Percentiles rank a stretch among this genome's conserved stretches.
phyloP scores from a whole-genome alignment of 1,284 basidiomycete species.

The Malassezia dermatis region DNA sequence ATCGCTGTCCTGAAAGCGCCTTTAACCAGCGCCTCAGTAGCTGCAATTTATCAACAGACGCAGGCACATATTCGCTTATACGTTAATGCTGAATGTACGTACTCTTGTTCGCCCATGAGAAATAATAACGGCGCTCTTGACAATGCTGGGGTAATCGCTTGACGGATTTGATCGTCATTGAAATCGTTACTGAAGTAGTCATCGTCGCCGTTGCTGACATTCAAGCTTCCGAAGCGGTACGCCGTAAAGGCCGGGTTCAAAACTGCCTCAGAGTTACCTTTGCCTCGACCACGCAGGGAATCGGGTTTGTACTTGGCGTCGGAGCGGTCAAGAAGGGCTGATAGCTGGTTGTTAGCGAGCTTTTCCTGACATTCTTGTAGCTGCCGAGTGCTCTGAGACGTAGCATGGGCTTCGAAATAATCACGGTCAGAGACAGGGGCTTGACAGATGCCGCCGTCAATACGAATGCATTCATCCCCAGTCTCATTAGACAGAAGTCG shows the following conservation, averaged over 20 bases:
- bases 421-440: conserved; percentile 42
- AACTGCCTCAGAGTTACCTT: conserved; percentile 27
- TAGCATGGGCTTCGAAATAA: conserved; percentile 19
- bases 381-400: conserved; percentile 1
- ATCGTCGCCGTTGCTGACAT: conserved; percentile 30
- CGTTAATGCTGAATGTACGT: conserved; percentile 16
- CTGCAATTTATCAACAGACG: conserved; percentile 10
- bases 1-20: conserved; percentile 7
- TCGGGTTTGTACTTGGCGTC: conserved; percentile 3
- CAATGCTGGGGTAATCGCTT: not conserved
- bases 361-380: conserved; percentile 16
- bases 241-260: conserved; percentile 31
- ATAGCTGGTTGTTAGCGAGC: conserved; percentile 9
- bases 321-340: conserved; percentile 16
- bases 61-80: conserved; percentile 27
- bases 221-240: conserved; percentile 36
- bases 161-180: conserved; percentile 16
- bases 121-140: conserved; percentile 23
- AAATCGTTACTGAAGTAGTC: conserved; percentile 40
- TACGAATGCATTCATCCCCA: not conserved
- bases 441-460: conserved; percentile 37
- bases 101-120: conserved; percentile 33
- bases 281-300: conserved; percentile 4
- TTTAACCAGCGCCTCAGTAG: conserved; percentile 22
- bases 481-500: conserved; percentile 11